Evolutionary conservation across 2,329 filamentous ascomycete species (phyloP).

Genomic region (Microsporum ferrugineum): DNA sequence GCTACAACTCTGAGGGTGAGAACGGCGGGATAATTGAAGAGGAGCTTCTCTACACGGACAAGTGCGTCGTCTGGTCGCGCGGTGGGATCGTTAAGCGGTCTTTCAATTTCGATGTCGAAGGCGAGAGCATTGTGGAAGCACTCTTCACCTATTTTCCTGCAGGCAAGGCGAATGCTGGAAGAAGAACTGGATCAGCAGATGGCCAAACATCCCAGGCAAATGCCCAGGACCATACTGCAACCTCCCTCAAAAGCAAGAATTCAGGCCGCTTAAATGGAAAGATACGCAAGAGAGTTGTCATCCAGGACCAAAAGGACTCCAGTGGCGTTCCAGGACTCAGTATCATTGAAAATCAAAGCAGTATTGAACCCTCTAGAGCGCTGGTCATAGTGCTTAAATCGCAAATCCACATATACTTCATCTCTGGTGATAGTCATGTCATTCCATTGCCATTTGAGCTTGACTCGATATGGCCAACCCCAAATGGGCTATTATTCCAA

Average conservation of each 20-base stretch:
- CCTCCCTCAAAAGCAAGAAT: neutral
- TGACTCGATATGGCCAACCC: slow-evolving; percentile 70
- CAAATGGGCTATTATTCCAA: slow-evolving; percentile 75
- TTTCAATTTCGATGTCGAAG: slow-evolving; percentile 76
- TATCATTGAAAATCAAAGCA: slow-evolving; percentile 27
- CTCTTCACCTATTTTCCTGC: slow-evolving; percentile 70
- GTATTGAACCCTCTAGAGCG: slow-evolving; percentile 42
- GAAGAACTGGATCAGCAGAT: neutral
- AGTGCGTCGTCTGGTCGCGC: slow-evolving; percentile 78
- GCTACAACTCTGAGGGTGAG: slow-evolving; percentile 39
- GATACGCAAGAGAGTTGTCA: slow-evolving; percentile 12
- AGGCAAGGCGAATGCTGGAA: slow-evolving; percentile 17
- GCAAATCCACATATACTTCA: slow-evolving; percentile 86
- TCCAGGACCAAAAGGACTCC: slow-evolving; percentile 8
- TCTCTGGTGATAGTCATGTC: slow-evolving; percentile 76
- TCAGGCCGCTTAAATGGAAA: slow-evolving; percentile 6
- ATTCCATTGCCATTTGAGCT: slow-evolving; percentile 92
- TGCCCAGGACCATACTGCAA: neutral
- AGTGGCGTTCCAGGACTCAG: slow-evolving; percentile 9
- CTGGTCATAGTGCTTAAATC: slow-evolving; percentile 85
- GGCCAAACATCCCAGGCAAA: neutral
- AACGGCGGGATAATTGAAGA: slow-evolving; percentile 49
- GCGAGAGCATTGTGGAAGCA: slow-evolving; percentile 75
- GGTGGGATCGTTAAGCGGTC: slow-evolving; percentile 73
- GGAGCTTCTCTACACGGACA: slow-evolving; percentile 64